Percentiles rank a stretch among this genome's conserved stretches.
Conservation (phyloP, 2,329 filamentous ascomycete genomes). For the Fusarium sp. region DNA sequence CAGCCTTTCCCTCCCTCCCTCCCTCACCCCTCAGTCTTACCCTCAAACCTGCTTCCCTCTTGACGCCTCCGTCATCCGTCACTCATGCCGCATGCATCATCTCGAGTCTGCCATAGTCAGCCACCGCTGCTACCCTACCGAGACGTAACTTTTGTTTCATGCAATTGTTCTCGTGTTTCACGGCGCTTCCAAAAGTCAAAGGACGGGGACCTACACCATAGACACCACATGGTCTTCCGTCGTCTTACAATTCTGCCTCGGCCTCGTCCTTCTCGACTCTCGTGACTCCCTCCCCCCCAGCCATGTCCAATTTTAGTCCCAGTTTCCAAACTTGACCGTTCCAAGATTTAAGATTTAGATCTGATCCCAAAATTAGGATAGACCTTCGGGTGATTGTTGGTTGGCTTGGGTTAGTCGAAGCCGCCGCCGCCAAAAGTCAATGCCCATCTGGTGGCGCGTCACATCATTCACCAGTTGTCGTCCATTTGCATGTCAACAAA, state of each 20-base stretch:
- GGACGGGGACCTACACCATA: not conserved
- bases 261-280: not conserved
- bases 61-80: constrained; percentile 7
- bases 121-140: constrained; percentile 8
- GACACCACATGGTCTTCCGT: not conserved
- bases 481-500: not conserved
- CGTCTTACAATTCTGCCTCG: not conserved
- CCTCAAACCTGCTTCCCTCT: constrained; percentile 20
- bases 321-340: not conserved
- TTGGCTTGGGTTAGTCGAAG: not conserved
- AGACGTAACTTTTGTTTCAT: constrained; percentile 10
- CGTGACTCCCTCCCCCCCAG: not conserved
- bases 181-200: constrained; percentile 1
- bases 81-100: constrained; percentile 13
- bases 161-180: constrained; percentile 12
- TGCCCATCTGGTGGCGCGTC: constrained; percentile 9
- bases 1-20: constrained; percentile 9
- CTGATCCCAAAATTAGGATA: constrained; percentile 20
- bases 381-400: not conserved
- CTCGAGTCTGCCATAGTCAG: not conserved
- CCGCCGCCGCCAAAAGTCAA: constrained; percentile 2
- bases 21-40: constrained; percentile 22
- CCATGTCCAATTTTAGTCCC: not conserved
- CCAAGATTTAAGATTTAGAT: constrained; percentile 26
- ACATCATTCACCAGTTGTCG: constrained; percentile 5